Base-by-base conservation (phyloP, 1,284 basidiomycete species). In the Moniliophthora roreri region DNA sequence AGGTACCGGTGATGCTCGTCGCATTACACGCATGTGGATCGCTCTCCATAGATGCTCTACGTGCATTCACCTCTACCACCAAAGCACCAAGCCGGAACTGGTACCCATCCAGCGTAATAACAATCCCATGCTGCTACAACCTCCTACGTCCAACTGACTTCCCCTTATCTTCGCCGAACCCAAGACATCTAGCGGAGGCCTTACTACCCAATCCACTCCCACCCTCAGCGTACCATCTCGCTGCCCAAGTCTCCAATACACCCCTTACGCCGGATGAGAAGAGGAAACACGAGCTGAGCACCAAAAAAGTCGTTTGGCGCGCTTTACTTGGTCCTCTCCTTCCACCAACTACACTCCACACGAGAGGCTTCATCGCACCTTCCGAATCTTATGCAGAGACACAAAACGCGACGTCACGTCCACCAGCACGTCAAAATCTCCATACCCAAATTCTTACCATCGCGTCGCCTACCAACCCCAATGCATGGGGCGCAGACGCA, bases 271-370 rank as follows among this genome's bases (percentile, higher is more conserved):
- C 78, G 75, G 77, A 60, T 69, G 13, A 56, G 61, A 37, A 60
- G 62, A 28, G 15, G 77, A 73, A 62, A 68, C 21, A 50, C 65
- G 60, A 70, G 58, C 69, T 87, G 0, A 75, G 84, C 1, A 67
- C 84, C 38, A 74, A 78, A 21, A 89, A 89, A 62, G 77, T 88
- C 32, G 77, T 80, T 8, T 89, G 84, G 77, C 73, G 87, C 15
- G 85, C 85, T 1, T 68, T 87, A 23, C 61, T 83, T 1, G 65
- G 62, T 4, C 50, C 62, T 9, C 52, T 60, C 47, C 53, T 18
- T 46, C 48, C 23, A n/a, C 15, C 16, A 26, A 11, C 11, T 10
- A 28, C 13, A 13, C 11, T 46, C 28, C 24, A 28, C 3, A 32
- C 44, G 24, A 28, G n/a, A 21, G 41, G 26, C n/a, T 46, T 46